These are phyloP conservation scores for Trichomonascaceae sp. DNA, from an alignment of 1,139 yeast species.

Conservation along the genomic window DNA sequence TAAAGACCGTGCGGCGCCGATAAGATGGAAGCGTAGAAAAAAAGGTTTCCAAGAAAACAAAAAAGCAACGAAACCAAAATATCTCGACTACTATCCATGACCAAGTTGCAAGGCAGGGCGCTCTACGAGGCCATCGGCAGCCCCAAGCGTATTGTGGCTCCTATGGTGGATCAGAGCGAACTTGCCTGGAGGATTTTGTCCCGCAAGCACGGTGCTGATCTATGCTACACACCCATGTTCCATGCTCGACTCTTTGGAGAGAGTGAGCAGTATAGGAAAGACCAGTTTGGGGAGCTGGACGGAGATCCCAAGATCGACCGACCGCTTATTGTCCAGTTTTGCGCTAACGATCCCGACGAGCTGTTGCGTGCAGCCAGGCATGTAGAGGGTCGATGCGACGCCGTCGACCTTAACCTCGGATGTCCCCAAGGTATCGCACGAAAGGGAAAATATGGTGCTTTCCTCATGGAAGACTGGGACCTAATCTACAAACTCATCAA, in stretches of 20 bases:
- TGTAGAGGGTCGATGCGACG: conserved; percentile 86
- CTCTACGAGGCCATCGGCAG: conserved; percentile 55
- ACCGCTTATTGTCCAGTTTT: conserved; percentile 89
- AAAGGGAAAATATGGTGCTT: conserved; percentile 91
- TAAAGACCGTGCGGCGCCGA: too few species aligned
- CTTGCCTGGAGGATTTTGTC: conserved; percentile 90
- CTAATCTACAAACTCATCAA: conserved; percentile 58
- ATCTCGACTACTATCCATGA: background rate
- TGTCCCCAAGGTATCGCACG: conserved; percentile 97
- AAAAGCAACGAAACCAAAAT: too few species aligned
- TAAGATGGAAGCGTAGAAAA: too few species aligned
- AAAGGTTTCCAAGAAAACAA: too few species aligned
- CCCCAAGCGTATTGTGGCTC: conserved; percentile 86
- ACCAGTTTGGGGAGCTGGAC: conserved; percentile 65
- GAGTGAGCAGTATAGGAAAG: conserved; percentile 63
- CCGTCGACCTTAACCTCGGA: conserved; percentile 88
- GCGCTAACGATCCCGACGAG: conserved; percentile 92
- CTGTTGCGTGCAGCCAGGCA: conserved; percentile 86
- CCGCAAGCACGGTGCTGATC: conserved; percentile 78
- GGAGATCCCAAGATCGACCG: conserved; percentile 65
- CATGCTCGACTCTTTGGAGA: conserved; percentile 87
- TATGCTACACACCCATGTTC: conserved; percentile 94
- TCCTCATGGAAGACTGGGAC: conserved; percentile 95
- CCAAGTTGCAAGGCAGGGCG: conserved; percentile 46
- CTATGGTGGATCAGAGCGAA: conserved; percentile 97